A percentile compares a stretch with the other conserved stretches of the same genome.
phyloP scores from a whole-genome alignment of 257 asterid species.

The Euphrasia confusa region DNA sequence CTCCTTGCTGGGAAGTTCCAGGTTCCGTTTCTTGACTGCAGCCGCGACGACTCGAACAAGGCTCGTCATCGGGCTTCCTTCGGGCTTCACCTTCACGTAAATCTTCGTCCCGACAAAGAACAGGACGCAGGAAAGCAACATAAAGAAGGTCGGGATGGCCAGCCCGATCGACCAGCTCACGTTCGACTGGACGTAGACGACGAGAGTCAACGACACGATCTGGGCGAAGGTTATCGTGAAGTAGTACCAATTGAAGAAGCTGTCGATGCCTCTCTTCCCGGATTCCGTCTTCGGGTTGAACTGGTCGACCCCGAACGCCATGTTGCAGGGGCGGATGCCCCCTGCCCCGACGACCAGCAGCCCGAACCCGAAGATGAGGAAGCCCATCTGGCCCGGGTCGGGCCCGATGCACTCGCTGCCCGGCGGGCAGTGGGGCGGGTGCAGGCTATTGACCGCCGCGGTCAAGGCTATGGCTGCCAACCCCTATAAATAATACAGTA shows the following conservation, averaged over 20 bases:
- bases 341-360: conserved; percentile 66
- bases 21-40: conserved; percentile 52
- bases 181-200: conserved; percentile 63
- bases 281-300: conserved; percentile 65
- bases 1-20: conserved; percentile 42
- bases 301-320: conserved; percentile 83
- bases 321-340: conserved; percentile 78
- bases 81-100: conserved; percentile 67
- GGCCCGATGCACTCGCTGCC: conserved; percentile 43
- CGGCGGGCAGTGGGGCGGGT: conserved; percentile 52
- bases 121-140: conserved; percentile 48
- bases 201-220: conserved; percentile 54
- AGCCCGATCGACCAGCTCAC: conserved; percentile 70
- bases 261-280: conserved; percentile 58
- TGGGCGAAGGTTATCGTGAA: conserved; percentile 65
- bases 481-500: no score
- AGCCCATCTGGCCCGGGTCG: conserved; percentile 49
- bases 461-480: conserved; percentile 43
- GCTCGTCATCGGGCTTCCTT: conserved; percentile 72
- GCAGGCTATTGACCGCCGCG: conserved; percentile 55
- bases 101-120: conserved; percentile 49
- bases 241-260: conserved; percentile 85
- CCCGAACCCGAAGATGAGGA: conserved; percentile 55
- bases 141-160: conserved; percentile 51
- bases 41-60: conserved; percentile 46